Evolutionary conservation across 129 eudicot species (phyloP), one percentile per base, ranked within the genome.

Genomic region (Artemisia tridentata): DNA sequence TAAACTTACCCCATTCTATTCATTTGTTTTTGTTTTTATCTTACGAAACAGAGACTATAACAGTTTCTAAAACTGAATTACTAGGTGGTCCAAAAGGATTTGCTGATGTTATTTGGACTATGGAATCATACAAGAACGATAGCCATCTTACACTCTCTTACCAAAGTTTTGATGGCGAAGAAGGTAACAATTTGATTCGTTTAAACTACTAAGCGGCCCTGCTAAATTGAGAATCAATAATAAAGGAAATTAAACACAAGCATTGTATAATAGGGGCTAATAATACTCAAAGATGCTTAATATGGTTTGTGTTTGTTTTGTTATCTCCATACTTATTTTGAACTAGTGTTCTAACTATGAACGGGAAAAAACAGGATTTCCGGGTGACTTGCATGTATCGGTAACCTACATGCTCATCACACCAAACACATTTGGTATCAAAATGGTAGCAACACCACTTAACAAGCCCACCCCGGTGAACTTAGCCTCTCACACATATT

Each of bases 11-110:
- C n/a, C 27, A 16, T 38, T 60, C 5, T 73, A 10, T 7, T 63
- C 12, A 25, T 46, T 18, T 52, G 16, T 8, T 62, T 27, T 2
- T 4, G 31, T 61, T 31, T 29, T 15, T 56, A 1, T 6, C 11
- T 7, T 18, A 25, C 13, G 0, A 18, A 19, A 20, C 7, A 55
- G 12, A 16, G 11, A 8, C 8, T 41, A 11, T 2, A 19, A 23
- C 2, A 11, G 1, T 11, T 14, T 50, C 48, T 41, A 43, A 20
- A 38, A 20, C 66, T 63, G 11, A 12, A 65, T 65, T 43, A 21
- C 16, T 78, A 88, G 96, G 96, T 65, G 96, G 96, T 31, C 72
- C 47, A 14, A 83, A 25, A 59, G 96, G 96, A 34, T 88, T 79
- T 71, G 47, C 79, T 65, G 83, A 81, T 57, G 88, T 79, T n/a